Base-by-base conservation (phyloP, 2,329 filamentous ascomycete genomes). In the Pestalotiopsis fici region DNA sequence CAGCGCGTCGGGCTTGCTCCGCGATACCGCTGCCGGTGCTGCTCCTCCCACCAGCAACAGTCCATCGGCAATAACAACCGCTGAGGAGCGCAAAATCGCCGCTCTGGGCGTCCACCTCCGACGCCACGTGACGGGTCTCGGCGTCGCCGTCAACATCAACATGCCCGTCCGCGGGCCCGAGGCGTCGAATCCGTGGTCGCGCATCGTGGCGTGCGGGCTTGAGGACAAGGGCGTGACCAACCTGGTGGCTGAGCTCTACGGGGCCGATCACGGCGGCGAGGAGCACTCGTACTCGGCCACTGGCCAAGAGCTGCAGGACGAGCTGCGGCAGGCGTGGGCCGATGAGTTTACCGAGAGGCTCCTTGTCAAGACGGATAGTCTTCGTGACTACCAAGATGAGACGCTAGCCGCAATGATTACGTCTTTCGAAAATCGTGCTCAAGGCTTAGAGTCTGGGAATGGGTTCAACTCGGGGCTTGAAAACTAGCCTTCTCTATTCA, bases 101-200 rank as follows among this genome's bases (percentile, higher is more conserved):
- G 94, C 95, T 0, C 83, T 98, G 55, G 96, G 96, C 0, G 93
- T 99, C n/a, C 95, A 98, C 81, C 86, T 98, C 70, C 85, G 94
- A 15, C 85, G 95, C 59, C 90, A 97, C 79, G 87, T 98, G 47
- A 94, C 91, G 27, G 93, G 91, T 69, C 92, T 97, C 78, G 96
- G 96, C 6, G 85, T 97, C 39, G 95, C 93, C 2, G 77, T 98
- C 77, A 93, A 97, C 83, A 81, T 94, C n/a, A 81, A 83, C 71
- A 88, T 91, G 66, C 88, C 93, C 1, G 80, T 83, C 1, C 65
- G 70, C 1, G 83, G 83, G 0, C 57, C 69, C 59, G 76, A 78
- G 64, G 69, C 69, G 6, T 69, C 69, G 3, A 88, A 89, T 69
- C 86, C 87, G 1, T 89, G 87, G 87, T 78, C 79, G 56, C 86